Percentiles rank a stretch among this genome's conserved stretches.
phyloP scores from a whole-genome alignment of 768 basidiomycete genomes.

The Cantharellus anzutake region DNA sequence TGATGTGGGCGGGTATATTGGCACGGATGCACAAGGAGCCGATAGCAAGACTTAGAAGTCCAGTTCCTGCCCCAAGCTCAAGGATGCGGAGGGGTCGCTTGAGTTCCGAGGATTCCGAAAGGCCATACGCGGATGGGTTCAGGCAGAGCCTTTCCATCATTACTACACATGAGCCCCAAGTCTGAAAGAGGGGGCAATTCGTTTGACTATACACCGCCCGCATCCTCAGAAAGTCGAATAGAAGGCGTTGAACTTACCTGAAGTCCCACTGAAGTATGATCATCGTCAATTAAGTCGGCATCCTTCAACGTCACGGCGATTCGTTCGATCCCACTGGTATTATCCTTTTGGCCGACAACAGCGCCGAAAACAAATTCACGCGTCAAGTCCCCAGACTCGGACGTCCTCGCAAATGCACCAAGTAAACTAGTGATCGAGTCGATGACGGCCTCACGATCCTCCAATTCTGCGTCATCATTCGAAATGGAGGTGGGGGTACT shows the following conservation, averaged over 20 bases:
- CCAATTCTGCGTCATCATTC: constrained; percentile 10
- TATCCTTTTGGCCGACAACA: not conserved
- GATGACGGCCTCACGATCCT: constrained; percentile 24
- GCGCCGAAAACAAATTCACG: not conserved
- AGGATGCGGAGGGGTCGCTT: constrained; percentile 27
- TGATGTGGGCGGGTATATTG: constrained; percentile 18
- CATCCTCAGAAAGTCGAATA: constrained; percentile 43
- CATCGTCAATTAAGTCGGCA: constrained; percentile 37
- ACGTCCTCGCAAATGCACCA: constrained; percentile 27
- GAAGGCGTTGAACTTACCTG: constrained; percentile 68
- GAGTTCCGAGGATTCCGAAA: not conserved
- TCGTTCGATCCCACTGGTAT: no score
- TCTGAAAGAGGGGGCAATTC: not conserved
- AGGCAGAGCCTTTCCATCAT: constrained; percentile 12
- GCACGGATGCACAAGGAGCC: constrained; percentile 26
- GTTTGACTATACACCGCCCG: constrained; percentile 29
- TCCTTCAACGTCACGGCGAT: constrained; percentile 21
- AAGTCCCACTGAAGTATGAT: constrained; percentile 65
- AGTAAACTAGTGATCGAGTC: constrained; percentile 44
- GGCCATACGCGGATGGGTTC: constrained; percentile 6
- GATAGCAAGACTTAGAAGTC: constrained; percentile 51
- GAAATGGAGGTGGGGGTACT: not conserved
- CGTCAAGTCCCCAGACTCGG: constrained; percentile 9
- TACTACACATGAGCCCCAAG: constrained; percentile 14
- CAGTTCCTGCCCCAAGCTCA: constrained; percentile 73